phyloP scores from a whole-genome alignment of 2,329 filamentous ascomycete species.

The Calonectria pseudoreteaudii region DNA sequence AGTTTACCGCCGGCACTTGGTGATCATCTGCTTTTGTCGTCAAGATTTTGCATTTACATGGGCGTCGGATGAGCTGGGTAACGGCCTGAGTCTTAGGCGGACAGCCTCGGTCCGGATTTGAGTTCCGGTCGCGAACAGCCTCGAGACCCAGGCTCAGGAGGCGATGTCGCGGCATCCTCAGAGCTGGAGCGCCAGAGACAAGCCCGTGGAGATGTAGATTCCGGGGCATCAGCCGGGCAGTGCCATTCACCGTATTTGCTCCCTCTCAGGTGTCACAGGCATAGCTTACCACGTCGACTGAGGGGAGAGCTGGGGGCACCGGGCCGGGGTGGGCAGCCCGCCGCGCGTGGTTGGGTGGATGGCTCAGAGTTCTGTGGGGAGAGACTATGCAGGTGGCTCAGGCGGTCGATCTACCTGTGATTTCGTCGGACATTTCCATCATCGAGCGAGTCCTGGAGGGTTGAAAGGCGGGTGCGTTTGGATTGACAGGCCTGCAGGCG shows the following conservation, averaged over 20 bases:
- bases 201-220: constrained; percentile 2
- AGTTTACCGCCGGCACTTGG: neutral
- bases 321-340: constrained; percentile 17
- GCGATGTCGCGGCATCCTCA: constrained; percentile 1
- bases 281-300: constrained; percentile 8
- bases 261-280: constrained; percentile 9
- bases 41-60: constrained; percentile 4
- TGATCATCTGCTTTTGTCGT: neutral
- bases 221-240: constrained; percentile 3
- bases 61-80: neutral
- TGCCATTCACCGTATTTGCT: neutral
- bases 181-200: neutral
- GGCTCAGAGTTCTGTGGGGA: neutral
- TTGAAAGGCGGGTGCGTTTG: neutral
- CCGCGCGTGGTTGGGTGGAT: constrained; percentile 17
- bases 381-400: constrained; percentile 15
- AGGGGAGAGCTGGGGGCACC: constrained; percentile 16
- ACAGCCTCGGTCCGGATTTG: neutral
- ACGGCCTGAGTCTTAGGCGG: neutral
- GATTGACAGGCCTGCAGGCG: neutral
- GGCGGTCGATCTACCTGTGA: constrained; percentile 19
- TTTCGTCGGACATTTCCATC: constrained; percentile 20
- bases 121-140: neutral
- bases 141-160: neutral
- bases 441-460: neutral